Base-by-base conservation (phyloP, 805 yeast genomes). In the Yarrowia deformans region DNA sequence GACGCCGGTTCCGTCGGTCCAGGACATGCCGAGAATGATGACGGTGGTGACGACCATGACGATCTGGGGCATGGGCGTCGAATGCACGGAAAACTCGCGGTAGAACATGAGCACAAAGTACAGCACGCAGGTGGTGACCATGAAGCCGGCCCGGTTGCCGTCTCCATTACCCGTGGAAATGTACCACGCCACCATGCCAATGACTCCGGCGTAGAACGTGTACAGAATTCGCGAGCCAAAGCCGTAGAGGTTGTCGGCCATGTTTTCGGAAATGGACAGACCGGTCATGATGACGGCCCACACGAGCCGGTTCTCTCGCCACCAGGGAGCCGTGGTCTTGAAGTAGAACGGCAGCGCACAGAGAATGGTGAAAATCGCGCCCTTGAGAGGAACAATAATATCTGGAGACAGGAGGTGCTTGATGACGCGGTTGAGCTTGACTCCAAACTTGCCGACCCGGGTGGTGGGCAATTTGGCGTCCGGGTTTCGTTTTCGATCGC, bases 101-200 rank as follows among this genome's bases (percentile, higher is more conserved):
- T 76, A 76, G 45, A 19, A 66, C 39, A 42, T 35, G 35, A 66
- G 52, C 43, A 71, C 70, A 10, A 75, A 66, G 69, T 73, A 74
- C 1, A 74, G 63, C 7, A 63, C 23, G n/a, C 56, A 48, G 1
- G 46, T 48, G 39, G 49, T 49, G 39, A 63, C 56, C 3, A 76
- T 80, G 56, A 73, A 76, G 0, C 81, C 80, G 49, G 71, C 77
- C 0, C 74, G 73, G 56, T 77, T 78, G 1, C 81, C 80, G 0
- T 67, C 23, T 13, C 81, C 80, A 16, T 69, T 67, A 2, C 80
- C 80, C 1, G 77, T 69, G 2, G 75, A 72, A 18, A 79, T 78
- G 66, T 79, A 79, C 81, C 81, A 79, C 5, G 71, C 75, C 4
- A 76, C 75, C 75, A 79, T 72, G 0, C 78, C 80, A 4, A 75